A percentile compares a stretch with the other conserved stretches of the same genome.
These are phyloP conservation scores for Arthrobotrys sphaeroides DNA, from an alignment of 2,329 filamentous ascomycete genomes.

Conservation along the genomic window DNA sequence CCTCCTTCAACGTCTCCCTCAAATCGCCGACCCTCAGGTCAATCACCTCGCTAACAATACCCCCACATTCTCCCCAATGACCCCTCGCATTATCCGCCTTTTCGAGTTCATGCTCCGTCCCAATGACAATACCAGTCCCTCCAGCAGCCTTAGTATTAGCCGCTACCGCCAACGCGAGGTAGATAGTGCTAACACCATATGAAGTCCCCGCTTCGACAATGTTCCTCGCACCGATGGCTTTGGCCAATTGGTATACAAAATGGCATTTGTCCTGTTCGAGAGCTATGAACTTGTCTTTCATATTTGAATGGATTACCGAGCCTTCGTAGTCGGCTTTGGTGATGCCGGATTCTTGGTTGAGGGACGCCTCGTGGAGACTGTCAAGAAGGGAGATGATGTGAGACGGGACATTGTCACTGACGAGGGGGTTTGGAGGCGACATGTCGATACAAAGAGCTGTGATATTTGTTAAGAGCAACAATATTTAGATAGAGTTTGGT, in stretches of 20 bases:
- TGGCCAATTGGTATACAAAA: slow-evolving; percentile 68
- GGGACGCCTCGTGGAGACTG: slow-evolving; percentile 59
- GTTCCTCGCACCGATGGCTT: slow-evolving; percentile 64
- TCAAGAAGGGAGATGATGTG: slow-evolving; percentile 61
- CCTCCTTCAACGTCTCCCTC: slow-evolving; percentile 67
- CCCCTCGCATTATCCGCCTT: slow-evolving; percentile 67
- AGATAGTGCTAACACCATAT: slow-evolving; percentile 72
- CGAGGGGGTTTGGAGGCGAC: slow-evolving; percentile 56
- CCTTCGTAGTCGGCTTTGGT: slow-evolving; percentile 54
- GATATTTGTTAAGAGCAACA: neutral
- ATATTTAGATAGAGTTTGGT: slow-evolving; percentile 17
- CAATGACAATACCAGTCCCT: slow-evolving; percentile 66
- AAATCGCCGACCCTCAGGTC: slow-evolving; percentile 70
- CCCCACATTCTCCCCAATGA: slow-evolving; percentile 67
- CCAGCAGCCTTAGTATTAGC: slow-evolving; percentile 62
- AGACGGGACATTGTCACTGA: slow-evolving; percentile 56
- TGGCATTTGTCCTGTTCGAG: slow-evolving; percentile 70
- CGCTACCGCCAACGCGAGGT: slow-evolving; percentile 69
- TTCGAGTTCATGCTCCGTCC: slow-evolving; percentile 68
- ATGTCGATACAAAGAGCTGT: slow-evolving; percentile 22
- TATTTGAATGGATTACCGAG: slow-evolving; percentile 60
- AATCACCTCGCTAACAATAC: slow-evolving; percentile 65
- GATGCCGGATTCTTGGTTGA: slow-evolving; percentile 59
- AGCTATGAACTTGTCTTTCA: slow-evolving; percentile 70
- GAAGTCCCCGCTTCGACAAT: slow-evolving; percentile 71